Base-by-base conservation (phyloP, 1,139 yeast species). In the Williopsis jadinii region DNA sequence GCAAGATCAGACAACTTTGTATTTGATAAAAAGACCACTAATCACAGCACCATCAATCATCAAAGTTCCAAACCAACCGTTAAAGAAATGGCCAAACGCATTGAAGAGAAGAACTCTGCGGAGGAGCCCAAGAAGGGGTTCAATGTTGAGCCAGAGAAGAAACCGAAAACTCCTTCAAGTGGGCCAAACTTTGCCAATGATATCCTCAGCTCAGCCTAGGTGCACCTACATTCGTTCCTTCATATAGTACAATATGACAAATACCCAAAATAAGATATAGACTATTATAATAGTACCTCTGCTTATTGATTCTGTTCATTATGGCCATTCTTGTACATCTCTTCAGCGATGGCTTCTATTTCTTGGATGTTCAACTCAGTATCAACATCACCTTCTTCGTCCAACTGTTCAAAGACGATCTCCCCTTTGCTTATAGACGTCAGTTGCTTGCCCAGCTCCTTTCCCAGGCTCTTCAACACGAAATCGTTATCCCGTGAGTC, bases 401-500 rank as follows among this genome's bases (percentile, higher is more conserved):
- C 55, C 31, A 56, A 29, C 32, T 66, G 66, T 40, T 68, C 72
- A 52, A 67, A 68, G 3, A 61, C 62, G 29, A 68, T 52, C 28
- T 64, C 66, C 13, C 49, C 37, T 41, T 60, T 66, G 10, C 40
- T 36, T 24, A 66, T 34, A 0, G 33, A 13, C 15, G 45, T 49
- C 11, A 53, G 39, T 11, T 56, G 57, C 40, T 64, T 68, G 39
- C 63, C 67, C 38, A 87, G 59, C 50, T 86, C 95, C 43, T 77
- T 80, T 0, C 92, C 84, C 34, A 90, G 62, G 30, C 75, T 69
- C 42, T 85, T 65, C 11, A 90, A 58, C 24, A 81, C 70, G 33
- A 62, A 64, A 40, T 63, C 67, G 29, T 60, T 62, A 30, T 73
- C 76, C 30, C 66, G 63, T 12, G 73, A 60, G 45, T 78, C 80